Evolutionary conservation across 108 stramenopile genomes (phyloP), one percentile per base, ranked within the genome.

Genomic region (Nannochloropsis salina): DNA sequence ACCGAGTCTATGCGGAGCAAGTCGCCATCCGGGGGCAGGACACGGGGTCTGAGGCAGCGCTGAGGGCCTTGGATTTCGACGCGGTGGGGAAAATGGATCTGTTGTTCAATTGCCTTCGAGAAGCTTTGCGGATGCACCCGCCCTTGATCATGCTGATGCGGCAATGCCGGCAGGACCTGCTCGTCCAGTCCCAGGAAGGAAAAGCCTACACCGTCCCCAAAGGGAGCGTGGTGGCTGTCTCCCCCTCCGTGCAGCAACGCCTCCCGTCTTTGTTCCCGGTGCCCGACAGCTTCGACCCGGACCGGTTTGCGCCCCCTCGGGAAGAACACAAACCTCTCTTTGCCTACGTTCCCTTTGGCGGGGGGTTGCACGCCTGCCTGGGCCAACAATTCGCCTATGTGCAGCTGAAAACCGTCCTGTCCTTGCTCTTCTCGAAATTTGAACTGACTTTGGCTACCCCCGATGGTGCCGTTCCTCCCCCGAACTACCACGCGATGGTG

Each of bases 291-390:
- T 99, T 98, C 84, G 97, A 99, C 88, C 98, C 98, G 9, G 98
- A 99, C 92, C 95, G 97, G 41, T 99, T 94, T 90, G 95, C 93
- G 9, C 92, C 94, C 9, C 93, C 93, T 18, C 92, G 97, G 42
- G 96, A 99, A 91, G 98, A 99, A 89, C 96, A 98, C 92, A 90
- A 91, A 43, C 92, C 86, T 41, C 97, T 96, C 41, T 99, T 94
- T 90, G 94, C 97, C 20, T 98, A 96, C 90, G 86, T 98, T 84
- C 98, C 97, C 42, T 99, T 99, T 88, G 99, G 99, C 82, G 97
- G 96, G 47, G 99, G 99, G 31, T 94, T 97, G 94, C 99, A 99
- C 92, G 93, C 95, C 82, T 99, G 99, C 90, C 97, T 98, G 95
- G 99, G 99, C 81, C 97, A 98, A 92, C 94, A 95, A 88, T 99